A percentile compares a stretch with the other conserved stretches of the same genome.
Evolutionary conservation across 768 basidiomycete genomes (phyloP).

Genomic region (Tylopilus subfusipes): DNA sequence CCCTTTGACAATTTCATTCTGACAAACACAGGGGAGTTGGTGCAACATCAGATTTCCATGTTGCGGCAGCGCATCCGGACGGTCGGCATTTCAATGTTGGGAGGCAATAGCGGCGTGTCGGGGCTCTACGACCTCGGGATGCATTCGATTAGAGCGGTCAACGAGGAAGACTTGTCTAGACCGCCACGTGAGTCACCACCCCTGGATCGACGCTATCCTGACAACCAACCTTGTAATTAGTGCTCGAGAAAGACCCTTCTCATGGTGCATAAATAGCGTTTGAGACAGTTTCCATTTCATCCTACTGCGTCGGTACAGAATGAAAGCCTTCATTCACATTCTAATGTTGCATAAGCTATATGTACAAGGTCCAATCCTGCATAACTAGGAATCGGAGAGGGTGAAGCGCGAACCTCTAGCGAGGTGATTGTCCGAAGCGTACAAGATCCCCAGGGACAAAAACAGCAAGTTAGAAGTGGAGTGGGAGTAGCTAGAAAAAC

Average conservation of each 20-base stretch:
- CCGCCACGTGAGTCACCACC: conserved; percentile 26
- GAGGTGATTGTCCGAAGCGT: conserved; percentile 6
- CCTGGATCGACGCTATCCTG: background rate
- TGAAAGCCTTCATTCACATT: background rate
- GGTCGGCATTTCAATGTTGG: conserved; percentile 83
- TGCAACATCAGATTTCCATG: conserved; percentile 72
- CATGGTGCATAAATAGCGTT: conserved; percentile 17
- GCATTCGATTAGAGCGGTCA: conserved; percentile 77
- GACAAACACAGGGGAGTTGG: conserved; percentile 70
- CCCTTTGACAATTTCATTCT: conserved; percentile 75
- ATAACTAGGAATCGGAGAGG: conserved; percentile 2
- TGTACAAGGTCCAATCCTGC: conserved; percentile 23
- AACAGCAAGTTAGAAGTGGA: conserved; percentile 7
- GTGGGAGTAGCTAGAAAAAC: conserved; percentile 8
- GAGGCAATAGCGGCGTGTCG: conserved; percentile 71
- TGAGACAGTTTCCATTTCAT: background rate
- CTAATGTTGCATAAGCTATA: conserved; percentile 19
- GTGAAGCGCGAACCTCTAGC: conserved; percentile 3
- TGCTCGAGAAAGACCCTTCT: conserved; percentile 26
- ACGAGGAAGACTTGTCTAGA: conserved; percentile 57
- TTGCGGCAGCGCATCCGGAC: conserved; percentile 70
- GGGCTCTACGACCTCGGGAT: conserved; percentile 82
- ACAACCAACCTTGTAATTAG: conserved; percentile 7
- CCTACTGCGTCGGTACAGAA: conserved; percentile 4
- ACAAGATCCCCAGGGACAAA: conserved; percentile 10